Evolutionary conservation across 345 rosid genomes (phyloP).

Genomic region (Sisymbrium altissimum): DNA sequence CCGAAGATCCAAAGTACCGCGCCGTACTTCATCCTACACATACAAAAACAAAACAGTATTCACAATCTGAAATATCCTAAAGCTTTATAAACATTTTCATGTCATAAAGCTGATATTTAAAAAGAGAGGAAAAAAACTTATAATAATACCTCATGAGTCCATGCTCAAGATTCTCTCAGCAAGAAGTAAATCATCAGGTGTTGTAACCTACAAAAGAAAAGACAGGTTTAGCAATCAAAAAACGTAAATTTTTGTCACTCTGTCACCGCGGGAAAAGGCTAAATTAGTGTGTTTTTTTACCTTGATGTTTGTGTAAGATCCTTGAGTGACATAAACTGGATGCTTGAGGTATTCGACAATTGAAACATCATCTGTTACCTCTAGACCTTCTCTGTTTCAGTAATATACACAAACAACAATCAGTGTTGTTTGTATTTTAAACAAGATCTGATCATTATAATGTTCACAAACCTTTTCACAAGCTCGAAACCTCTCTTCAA

Average conservation of each 20-base stretch:
- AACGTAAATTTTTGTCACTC: background rate
- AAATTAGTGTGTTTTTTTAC: slow-evolving; percentile 27
- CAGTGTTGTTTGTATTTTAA: background rate
- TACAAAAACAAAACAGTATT: background rate
- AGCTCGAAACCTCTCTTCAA: slow-evolving; percentile 83
- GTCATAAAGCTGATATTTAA: background rate
- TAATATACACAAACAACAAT: background rate
- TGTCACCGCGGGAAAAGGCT: background rate
- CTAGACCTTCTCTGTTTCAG: slow-evolving; percentile 65
- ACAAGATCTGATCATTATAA: background rate
- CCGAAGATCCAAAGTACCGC: background rate
- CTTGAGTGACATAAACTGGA: slow-evolving; percentile 82
- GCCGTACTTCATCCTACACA: background rate
- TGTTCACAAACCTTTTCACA: slow-evolving; percentile 62
- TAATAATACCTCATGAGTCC: slow-evolving; percentile 17
- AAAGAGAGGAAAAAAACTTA: background rate
- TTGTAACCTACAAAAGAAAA: slow-evolving; percentile 60
- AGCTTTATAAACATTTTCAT: background rate
- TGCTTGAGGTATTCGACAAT: slow-evolving; percentile 91
- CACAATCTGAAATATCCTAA: background rate
- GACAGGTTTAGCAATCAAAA: background rate
- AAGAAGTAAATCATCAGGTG: slow-evolving; percentile 85
- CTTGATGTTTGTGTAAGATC: slow-evolving; percentile 95
- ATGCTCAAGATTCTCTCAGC: slow-evolving; percentile 75
- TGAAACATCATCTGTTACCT: slow-evolving; percentile 93